Evolutionary conservation across 2,329 filamentous ascomycete genomes (phyloP), one percentile per base, ranked within the genome.

Genomic region (Sordariomycetes sp.): DNA sequence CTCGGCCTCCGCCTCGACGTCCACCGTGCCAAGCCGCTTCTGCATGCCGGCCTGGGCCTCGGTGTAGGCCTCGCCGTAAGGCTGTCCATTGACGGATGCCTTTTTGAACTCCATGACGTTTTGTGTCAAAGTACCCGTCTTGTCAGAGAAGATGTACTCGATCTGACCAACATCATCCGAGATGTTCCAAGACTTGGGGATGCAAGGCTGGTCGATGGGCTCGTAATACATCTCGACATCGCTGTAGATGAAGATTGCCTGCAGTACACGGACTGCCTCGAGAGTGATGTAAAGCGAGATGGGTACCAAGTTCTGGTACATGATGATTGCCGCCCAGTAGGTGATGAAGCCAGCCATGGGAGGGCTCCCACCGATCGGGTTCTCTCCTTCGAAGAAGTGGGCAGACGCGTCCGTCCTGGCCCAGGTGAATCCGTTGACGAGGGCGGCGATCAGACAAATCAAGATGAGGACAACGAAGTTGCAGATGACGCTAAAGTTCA

Each of bases 91-190:
- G 71, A 99, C 86, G 0, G 91, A 95, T 57, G 87, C 90, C 71
- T 99, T 99, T 71, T 97, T 99, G 81, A 97, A 99, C 69, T 99
- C 95, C 94, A 99, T 97, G 79, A 90, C 85, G 67, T 97, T 97
- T 73, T 91, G 95, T n/a, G 92, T 97, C 65, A 97, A 75, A 3
- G 92, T 97, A 51, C 92, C 92, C 1, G 92, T 97, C 76, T 97
- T 97, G 76, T 97, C 92, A 0, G 90, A 96, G 71, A 99, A 99
- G 63, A 99, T 96, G 74, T 97, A 99, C 71, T 97, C 94, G 61
- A 99, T 96, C 72, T 99, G 94, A 13, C 94, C 94, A 53, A 99
- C 78, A 65, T 99, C 95, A 67, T 99, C 94, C 1, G 92, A 97
- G 55, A 99, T 97, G 68, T 97, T 99, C 94, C 94, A 99, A 0